Conservation (phyloP, 257 asterid species). For the Solanum clarkiae region DNA sequence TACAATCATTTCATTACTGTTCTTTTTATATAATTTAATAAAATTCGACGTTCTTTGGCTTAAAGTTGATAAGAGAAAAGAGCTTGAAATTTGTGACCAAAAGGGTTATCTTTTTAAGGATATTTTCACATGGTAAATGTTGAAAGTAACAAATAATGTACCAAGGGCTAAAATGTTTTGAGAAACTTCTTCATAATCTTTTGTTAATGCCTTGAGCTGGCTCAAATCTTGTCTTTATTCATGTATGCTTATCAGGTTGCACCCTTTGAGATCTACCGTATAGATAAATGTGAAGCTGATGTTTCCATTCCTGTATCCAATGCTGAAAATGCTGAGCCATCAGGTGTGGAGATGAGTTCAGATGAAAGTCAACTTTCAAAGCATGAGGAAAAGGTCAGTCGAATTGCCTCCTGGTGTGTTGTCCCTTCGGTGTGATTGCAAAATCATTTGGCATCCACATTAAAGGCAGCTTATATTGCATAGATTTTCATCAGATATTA, state of each 20-base stretch:
- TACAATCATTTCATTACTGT: neutral
- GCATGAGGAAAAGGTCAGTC: constrained; percentile 31
- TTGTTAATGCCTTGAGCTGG: neutral
- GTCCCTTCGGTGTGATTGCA: neutral
- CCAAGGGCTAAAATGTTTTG: neutral
- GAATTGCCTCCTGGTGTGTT: neutral
- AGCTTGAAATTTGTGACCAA: neutral
- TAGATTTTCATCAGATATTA: neutral
- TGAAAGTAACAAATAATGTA: neutral
- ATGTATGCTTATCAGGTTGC: constrained; percentile 34
- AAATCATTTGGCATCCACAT: neutral
- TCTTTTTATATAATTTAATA: neutral
- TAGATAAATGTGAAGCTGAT: constrained; percentile 51
- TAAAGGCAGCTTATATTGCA: neutral
- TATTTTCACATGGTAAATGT: neutral
- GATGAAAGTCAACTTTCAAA: constrained; percentile 22
- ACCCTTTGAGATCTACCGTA: constrained; percentile 58
- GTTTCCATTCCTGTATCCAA: constrained; percentile 9
- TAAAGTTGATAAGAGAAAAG: neutral
- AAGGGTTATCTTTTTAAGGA: neutral
- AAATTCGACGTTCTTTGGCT: neutral
- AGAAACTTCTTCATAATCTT: neutral
- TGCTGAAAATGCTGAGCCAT: constrained; percentile 29
- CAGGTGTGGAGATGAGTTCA: constrained; percentile 24
- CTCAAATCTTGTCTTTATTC: neutral